Evolutionary conservation across 495 filamentous ascomycete species (phyloP).

Genomic region (Xylaria acuta): DNA sequence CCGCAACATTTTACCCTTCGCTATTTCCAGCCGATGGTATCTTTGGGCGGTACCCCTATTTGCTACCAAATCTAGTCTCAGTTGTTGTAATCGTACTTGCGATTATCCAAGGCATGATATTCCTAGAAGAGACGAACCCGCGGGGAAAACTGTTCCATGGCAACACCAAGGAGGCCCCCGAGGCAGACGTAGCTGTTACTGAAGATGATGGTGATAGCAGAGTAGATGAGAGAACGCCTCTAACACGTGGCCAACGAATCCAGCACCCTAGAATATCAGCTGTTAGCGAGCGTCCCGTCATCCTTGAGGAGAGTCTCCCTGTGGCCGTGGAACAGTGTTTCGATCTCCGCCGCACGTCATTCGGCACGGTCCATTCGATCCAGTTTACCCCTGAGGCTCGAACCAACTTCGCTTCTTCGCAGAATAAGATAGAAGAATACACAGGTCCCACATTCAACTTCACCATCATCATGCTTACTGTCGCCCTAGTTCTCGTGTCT

Average conservation of each 20-base stretch:
- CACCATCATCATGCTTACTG: slow-evolving; percentile 41
- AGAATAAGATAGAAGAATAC: slow-evolving; percentile 18
- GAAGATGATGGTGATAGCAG: slow-evolving; percentile 28
- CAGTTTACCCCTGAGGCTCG: slow-evolving; percentile 20
- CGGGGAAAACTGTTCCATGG: slow-evolving; percentile 12
- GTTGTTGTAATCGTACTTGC: slow-evolving; percentile 71
- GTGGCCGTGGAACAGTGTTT: slow-evolving; percentile 38
- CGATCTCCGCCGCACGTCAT: slow-evolving; percentile 39
- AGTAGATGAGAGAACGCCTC: slow-evolving; percentile 36
- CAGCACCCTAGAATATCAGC: slow-evolving; percentile 24
- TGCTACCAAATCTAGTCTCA: slow-evolving; percentile 86
- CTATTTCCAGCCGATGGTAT: slow-evolving; percentile 71
- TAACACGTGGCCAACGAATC: slow-evolving; percentile 19
- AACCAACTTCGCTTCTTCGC: not conserved
- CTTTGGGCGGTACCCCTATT: slow-evolving; percentile 79
- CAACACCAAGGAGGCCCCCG: not conserved
- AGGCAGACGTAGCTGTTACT: slow-evolving; percentile 24
- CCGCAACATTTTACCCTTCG: slow-evolving; percentile 73
- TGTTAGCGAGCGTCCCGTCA: slow-evolving; percentile 29
- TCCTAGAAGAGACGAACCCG: slow-evolving; percentile 87
- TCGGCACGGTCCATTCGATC: slow-evolving; percentile 40
- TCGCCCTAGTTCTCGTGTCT: slow-evolving; percentile 36
- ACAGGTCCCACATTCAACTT: slow-evolving; percentile 36
- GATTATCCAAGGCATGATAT: slow-evolving; percentile 76
- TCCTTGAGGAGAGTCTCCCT: slow-evolving; percentile 37